Percentiles rank a stretch among this genome's conserved stretches.
Conservation (phyloP, 305 asterid genomes). For the Vinca major region DNA sequence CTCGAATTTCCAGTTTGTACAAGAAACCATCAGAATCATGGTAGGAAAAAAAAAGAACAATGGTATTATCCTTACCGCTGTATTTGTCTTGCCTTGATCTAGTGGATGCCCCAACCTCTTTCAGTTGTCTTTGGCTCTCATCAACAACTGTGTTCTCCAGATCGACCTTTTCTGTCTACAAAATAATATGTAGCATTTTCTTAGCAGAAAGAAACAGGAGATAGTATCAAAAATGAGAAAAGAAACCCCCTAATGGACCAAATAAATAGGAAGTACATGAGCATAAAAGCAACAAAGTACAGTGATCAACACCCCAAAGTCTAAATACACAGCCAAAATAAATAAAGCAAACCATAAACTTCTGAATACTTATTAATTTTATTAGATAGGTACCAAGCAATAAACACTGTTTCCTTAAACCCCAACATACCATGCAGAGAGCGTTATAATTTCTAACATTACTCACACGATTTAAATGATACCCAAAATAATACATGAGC, state of each 20-base stretch:
- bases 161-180: constrained; percentile 97
- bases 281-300: not conserved
- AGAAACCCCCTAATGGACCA: not conserved
- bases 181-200: constrained; percentile 14
- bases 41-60: constrained; percentile 1
- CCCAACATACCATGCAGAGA: not conserved
- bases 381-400: not conserved
- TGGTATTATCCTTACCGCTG: constrained; percentile 29
- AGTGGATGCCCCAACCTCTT: constrained; percentile 57
- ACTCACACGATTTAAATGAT: not conserved
- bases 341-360: not conserved
- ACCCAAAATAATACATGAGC: not conserved
- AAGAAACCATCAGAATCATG: not conserved
- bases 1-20: not conserved
- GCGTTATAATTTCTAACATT: not conserved
- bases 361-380: not conserved
- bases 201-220: constrained; percentile 22
- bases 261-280: not conserved
- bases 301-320: not conserved
- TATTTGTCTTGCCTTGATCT: constrained; percentile 75
- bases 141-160: constrained; percentile 95
- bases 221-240: constrained; percentile 1
- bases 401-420: not conserved
- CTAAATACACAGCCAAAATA: not conserved
- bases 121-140: constrained; percentile 82